These are phyloP conservation scores for Perkinsus chesapeaki DNA, from an alignment of 169 alveolate genomes.

Conservation along the genomic window DNA sequence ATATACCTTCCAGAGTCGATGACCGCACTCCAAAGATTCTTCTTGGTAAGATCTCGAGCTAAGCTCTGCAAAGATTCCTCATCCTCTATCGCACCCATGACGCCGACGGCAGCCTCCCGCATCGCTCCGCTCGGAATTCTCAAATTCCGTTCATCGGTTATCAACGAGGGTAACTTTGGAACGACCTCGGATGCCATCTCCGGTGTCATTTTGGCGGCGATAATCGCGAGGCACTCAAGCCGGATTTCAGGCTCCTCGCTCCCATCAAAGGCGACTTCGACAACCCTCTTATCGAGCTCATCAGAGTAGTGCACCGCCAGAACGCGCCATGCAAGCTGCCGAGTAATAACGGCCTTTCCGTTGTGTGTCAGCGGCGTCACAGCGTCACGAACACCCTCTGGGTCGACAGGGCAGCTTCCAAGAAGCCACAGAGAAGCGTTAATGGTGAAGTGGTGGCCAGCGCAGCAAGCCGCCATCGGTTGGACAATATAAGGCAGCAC, in stretches of 20 bases:
- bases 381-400: not conserved
- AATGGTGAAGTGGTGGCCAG: not conserved
- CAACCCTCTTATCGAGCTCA: not conserved
- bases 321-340: not conserved
- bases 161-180: not conserved
- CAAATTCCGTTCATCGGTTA: not conserved
- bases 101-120: not conserved
- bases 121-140: not conserved
- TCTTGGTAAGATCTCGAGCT: not conserved
- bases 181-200: not conserved
- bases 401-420: not conserved
- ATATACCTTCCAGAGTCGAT: not conserved
- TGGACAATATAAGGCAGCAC: not conserved
- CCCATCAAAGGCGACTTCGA: not conserved
- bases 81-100: not conserved
- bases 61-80: not conserved
- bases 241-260: not conserved
- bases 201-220: not conserved
- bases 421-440: not conserved
- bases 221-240: not conserved
- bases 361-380: not conserved
- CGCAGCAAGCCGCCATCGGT: not conserved
- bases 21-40: not conserved
- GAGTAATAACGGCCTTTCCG: not conserved
- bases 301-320: not conserved